phyloP scores from a whole-genome alignment of 306 rosid species.

The Leucaena leucocephala region DNA sequence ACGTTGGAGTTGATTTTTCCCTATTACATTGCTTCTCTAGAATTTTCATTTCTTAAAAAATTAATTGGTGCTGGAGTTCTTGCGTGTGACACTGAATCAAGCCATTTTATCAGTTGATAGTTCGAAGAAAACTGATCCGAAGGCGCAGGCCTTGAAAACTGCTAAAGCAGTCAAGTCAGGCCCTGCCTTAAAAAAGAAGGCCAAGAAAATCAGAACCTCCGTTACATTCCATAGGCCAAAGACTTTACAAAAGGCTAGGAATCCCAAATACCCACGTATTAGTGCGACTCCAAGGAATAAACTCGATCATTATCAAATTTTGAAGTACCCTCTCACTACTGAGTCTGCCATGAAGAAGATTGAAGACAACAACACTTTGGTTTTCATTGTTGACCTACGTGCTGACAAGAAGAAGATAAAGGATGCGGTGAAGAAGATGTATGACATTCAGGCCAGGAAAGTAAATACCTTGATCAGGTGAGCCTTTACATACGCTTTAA shows the following conservation, averaged over 20 bases:
- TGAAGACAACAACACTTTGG: slow-evolving; percentile 87
- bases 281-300: slow-evolving; percentile 87
- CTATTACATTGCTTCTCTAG: neutral
- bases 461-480: slow-evolving; percentile 90
- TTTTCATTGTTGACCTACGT: slow-evolving; percentile 81
- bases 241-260: slow-evolving; percentile 70
- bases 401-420: slow-evolving; percentile 93
- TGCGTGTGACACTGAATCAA: neutral
- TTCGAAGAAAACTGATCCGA: slow-evolving; percentile 59
- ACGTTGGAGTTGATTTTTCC: neutral
- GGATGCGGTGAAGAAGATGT: slow-evolving; percentile 85
- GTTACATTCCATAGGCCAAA: slow-evolving; percentile 71
- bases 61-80: neutral
- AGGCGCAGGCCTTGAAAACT: slow-evolving; percentile 64
- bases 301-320: slow-evolving; percentile 80
- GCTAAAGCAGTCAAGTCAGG: slow-evolving; percentile 67
- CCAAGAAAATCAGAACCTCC: slow-evolving; percentile 55
- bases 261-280: slow-evolving; percentile 79
- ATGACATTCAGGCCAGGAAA: slow-evolving; percentile 85
- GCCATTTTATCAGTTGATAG: slow-evolving; percentile 48
- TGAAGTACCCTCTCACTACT: slow-evolving; percentile 82
- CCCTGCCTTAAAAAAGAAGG: slow-evolving; percentile 55
- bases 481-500: neutral
- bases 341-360: slow-evolving; percentile 93
- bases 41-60: neutral